Conservation (phyloP, 176 grass and related monocot species). For the Lolium rigidum region DNA sequence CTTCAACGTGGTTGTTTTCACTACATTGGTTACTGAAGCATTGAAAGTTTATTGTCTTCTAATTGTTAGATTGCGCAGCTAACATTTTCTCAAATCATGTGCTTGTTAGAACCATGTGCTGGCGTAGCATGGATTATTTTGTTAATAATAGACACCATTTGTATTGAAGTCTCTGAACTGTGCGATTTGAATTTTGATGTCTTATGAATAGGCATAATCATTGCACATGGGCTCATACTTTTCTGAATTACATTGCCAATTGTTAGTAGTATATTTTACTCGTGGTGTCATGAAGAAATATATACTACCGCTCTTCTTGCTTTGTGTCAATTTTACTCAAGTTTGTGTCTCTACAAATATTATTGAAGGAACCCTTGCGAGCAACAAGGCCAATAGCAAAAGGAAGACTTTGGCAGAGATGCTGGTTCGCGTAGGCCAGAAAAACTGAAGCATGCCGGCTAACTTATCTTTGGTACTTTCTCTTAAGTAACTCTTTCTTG, state of each 20-base stretch:
- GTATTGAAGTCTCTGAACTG: not conserved
- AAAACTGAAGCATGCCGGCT: not conserved
- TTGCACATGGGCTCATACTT: not conserved
- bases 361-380: constrained; percentile 10
- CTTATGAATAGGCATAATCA: not conserved
- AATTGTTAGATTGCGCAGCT: not conserved
- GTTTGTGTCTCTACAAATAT: not conserved
- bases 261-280: not conserved
- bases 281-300: not conserved
- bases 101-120: not conserved
- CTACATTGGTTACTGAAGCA: not conserved
- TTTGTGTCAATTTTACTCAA: not conserved
- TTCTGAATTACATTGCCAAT: not conserved
- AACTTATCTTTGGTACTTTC: constrained; percentile 1
- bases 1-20: not conserved
- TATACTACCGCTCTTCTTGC: not conserved
- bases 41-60: not conserved
- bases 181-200: too few relatives aligned
- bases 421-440: not conserved
- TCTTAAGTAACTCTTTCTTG: not conserved
- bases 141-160: not conserved
- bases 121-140: not conserved
- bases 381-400: not conserved
- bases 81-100: not conserved
- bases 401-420: not conserved